Conservation (phyloP, 2,329 filamentous ascomycete species). For the Aspergillus sp. region DNA sequence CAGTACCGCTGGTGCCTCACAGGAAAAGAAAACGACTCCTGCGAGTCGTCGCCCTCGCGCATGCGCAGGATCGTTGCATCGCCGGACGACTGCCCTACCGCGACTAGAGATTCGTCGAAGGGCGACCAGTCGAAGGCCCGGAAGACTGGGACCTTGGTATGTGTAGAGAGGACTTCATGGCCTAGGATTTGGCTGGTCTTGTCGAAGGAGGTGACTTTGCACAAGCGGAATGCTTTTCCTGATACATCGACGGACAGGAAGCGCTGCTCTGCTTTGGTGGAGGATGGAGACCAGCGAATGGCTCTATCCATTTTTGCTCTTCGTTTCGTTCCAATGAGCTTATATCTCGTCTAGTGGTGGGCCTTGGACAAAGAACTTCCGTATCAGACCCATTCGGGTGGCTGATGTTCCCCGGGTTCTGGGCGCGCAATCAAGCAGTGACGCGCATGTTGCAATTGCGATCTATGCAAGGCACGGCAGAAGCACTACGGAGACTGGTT, state of each 20-base stretch:
- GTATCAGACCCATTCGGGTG: neutral
- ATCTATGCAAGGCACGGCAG: neutral
- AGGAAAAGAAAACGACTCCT: conserved; percentile 52
- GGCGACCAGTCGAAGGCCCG: conserved; percentile 67
- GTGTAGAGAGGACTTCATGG: conserved; percentile 55
- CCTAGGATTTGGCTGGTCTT: conserved; percentile 39
- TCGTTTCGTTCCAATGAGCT: neutral
- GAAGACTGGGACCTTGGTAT: conserved; percentile 59
- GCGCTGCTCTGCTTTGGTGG: conserved; percentile 52
- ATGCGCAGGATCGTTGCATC: conserved; percentile 61
- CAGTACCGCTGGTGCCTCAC: conserved; percentile 64
- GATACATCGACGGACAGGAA: conserved; percentile 64
- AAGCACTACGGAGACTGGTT: neutral
- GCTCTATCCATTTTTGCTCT: conserved; percentile 44
- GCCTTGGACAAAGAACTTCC: neutral
- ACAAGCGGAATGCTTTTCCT: conserved; percentile 59
- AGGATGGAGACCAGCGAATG: conserved; percentile 64
- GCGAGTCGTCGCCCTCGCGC: conserved; percentile 52
- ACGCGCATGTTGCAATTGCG: conserved; percentile 4
- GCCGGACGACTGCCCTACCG: conserved; percentile 61
- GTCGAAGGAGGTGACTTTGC: conserved; percentile 47
- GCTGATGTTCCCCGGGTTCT: neutral
- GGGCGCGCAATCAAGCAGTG: conserved; percentile 7
- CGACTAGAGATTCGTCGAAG: conserved; percentile 57
- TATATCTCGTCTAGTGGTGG: neutral